Evolutionary conservation across 805 yeast genomes (phyloP), one percentile per base, ranked within the genome.

Genomic region (Kazachstania bromeliacearum): DNA sequence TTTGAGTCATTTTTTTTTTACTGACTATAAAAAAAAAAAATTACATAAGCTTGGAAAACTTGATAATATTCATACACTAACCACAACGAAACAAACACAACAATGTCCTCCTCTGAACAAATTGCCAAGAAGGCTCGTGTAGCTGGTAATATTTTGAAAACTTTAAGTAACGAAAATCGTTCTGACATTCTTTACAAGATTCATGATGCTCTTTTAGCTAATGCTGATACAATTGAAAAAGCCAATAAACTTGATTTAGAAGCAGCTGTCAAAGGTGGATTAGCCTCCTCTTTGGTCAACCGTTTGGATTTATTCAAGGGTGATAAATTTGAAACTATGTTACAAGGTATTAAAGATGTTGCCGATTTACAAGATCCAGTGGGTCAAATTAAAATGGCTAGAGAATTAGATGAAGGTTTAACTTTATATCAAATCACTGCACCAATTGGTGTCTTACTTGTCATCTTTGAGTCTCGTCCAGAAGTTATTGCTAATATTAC

Each of bases 401-500:
- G 79, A 29, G 76, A 85, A 57, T 66, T 92, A 22, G 99, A 92
- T 56, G 95, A 85, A 36, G 94, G 85, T n/a, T 71, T 92, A 44
- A 80, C 77, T 34, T 64, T 92, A 41, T 81, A 77, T 59, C 68
- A 95, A 53, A 70, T 89, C 9, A 80, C 95, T 4, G 83, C 95
- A 19, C 98, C 99, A 10, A 87, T 92, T 4, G 99, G 99, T 14
- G 96, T 85, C 0, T 61, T 92, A 31, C 67, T 92, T 42, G 87
- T 92, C 31, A 94, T 92, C 37, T 92, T 92, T 58, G 99, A 92
- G 62, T 77, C 95, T 21, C 74, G 99, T 53, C 99, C 99, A 26
- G 99, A 92, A 58, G 98, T 92, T 8, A 92, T 92, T 65, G 98
- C 98, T 37, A 94, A 92, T 57, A 92, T 92, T 52, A 81, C 96